Conservation (phyloP, 2,329 filamentous ascomycete species). For the Pestalotiopsis sp. region DNA sequence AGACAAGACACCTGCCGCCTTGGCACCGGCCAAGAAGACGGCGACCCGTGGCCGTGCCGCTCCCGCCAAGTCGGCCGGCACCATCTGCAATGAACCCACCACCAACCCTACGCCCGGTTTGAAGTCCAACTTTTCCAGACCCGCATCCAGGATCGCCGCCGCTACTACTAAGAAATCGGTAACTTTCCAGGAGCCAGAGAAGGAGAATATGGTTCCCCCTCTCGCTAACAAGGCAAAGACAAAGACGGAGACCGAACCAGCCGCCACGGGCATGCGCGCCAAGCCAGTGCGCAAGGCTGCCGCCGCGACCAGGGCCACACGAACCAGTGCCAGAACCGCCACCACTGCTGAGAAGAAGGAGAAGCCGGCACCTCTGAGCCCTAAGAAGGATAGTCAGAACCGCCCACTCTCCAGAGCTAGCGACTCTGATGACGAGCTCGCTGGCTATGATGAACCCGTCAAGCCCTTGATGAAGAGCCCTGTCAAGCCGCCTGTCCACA, state of each 20-base stretch:
- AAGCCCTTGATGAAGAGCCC: constrained; percentile 59
- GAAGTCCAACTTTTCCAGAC: constrained; percentile 43
- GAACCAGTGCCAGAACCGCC: constrained; percentile 35
- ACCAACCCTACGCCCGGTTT: constrained; percentile 35
- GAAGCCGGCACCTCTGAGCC: constrained; percentile 58
- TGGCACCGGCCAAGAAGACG: constrained; percentile 37
- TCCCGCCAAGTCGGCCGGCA: constrained; percentile 37
- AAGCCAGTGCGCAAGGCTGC: constrained; percentile 53
- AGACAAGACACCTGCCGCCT: constrained; percentile 26
- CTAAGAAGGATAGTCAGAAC: constrained; percentile 67
- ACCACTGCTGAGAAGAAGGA: constrained; percentile 37
- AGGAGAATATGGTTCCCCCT: constrained; percentile 60
- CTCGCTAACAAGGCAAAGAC: constrained; percentile 32
- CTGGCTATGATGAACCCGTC: constrained; percentile 52
- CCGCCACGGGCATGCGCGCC: constrained; percentile 41
- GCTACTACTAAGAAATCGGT: constrained; percentile 56
- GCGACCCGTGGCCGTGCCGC: constrained; percentile 36
- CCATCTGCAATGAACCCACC: constrained; percentile 36
- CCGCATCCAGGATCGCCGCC: constrained; percentile 24
- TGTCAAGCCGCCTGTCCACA: constrained; percentile 48
- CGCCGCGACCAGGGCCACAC: constrained; percentile 36
- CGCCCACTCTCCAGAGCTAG: constrained; percentile 43
- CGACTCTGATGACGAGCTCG: constrained; percentile 64
- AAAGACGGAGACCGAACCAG: constrained; percentile 31
- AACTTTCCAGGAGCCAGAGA: constrained; percentile 66